Conservation (phyloP, 108 stramenopile species). For the Chaetoceros tenuissimus region DNA sequence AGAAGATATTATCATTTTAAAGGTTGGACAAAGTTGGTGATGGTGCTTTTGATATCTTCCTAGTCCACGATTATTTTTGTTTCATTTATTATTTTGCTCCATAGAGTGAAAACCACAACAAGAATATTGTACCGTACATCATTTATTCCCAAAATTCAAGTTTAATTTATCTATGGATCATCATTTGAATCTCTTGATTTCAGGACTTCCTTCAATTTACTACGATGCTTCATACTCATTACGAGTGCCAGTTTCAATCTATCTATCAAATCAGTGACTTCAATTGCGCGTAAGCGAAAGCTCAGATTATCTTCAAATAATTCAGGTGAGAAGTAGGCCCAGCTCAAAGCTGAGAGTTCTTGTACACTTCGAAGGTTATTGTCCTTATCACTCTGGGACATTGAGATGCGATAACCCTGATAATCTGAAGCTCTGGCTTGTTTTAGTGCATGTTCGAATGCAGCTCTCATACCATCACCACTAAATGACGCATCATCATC, state of each 20-base stretch:
- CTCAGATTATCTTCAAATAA: conserved; percentile 33
- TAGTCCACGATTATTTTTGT: no score
- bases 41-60: no score
- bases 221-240: conserved; percentile 59
- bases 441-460: conserved; percentile 24
- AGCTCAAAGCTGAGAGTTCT: conserved; percentile 69
- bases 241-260: conserved; percentile 52
- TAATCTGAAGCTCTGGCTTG: conserved; percentile 37
- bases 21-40: no score
- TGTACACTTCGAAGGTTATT: conserved; percentile 24
- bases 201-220: conserved; percentile 35
- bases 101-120: no score
- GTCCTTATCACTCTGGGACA: not conserved
- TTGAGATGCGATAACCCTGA: conserved; percentile 12
- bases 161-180: no score
- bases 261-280: conserved; percentile 43
- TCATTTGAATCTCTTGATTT: conserved; percentile 19
- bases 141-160: no score
- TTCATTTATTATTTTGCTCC: no score
- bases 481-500: conserved; percentile 18
- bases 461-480: conserved; percentile 8
- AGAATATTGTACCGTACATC: no score
- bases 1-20: no score
- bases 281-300: conserved; percentile 59
- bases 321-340: conserved; percentile 72